Evolutionary conservation across 73 alveolate species (phyloP).

Genomic region (Paraurostyla sp.): DNA sequence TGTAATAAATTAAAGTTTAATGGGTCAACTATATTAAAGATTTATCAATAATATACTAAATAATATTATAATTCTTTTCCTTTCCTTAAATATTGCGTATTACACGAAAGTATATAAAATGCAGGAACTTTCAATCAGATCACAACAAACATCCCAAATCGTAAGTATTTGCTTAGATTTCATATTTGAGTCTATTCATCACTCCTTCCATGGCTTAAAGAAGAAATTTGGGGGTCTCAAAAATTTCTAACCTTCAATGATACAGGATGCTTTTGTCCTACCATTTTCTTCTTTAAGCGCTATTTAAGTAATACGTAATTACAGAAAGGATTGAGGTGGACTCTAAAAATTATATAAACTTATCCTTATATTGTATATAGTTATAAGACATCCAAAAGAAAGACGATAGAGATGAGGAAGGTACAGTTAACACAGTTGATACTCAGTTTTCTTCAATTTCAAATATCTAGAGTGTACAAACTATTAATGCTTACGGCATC

Average conservation of each 20-base stretch:
- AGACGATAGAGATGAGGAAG: background rate
- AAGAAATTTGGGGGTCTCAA: no score
- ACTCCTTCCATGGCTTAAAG: no score
- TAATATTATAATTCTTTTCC: background rate
- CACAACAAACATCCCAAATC: background rate
- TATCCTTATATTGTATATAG: background rate
- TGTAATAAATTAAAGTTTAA: background rate
- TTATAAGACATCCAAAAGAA: background rate
- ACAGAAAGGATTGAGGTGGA: no score
- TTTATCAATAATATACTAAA: no score
- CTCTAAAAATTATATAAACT: no score
- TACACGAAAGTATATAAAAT: background rate
- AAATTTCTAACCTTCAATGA: no score
- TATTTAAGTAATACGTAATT: no score
- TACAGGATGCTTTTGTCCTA: no score
- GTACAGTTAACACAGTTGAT: background rate
- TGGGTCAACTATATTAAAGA: no score
- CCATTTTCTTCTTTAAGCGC: no score
- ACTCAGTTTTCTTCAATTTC: background rate
- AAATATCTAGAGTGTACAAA: conserved; percentile 5
- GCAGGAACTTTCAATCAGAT: conserved; percentile 1
- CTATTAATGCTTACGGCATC: conserved; percentile 46
- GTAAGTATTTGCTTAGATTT: background rate
- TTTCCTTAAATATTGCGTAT: background rate
- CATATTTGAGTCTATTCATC: no score